Evolutionary conservation across 257 asterid species (phyloP).

Genomic region (Perilla frutescens): DNA sequence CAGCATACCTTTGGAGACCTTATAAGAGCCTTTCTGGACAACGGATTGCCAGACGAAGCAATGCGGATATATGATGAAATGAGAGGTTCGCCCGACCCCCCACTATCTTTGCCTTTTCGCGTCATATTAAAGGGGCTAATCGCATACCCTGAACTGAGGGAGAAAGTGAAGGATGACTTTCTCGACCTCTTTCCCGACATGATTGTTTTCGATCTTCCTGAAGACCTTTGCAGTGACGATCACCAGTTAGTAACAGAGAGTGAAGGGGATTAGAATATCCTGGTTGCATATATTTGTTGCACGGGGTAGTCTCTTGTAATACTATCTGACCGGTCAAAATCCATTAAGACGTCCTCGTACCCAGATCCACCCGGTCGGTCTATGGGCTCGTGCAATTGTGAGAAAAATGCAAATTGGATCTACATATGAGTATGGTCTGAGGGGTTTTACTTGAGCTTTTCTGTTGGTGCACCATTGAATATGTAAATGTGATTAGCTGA

Average conservation of each 20-base stretch:
- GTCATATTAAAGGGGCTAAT: conserved; percentile 89
- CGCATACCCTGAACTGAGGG: conserved; percentile 80
- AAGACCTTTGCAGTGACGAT: conserved; percentile 70
- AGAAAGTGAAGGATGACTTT: conserved; percentile 86
- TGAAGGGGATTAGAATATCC: conserved; percentile 51
- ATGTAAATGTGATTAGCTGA: background rate
- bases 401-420: too few species aligned
- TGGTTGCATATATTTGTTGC: background rate
- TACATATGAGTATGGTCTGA: too few species aligned
- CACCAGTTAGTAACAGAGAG: conserved; percentile 47
- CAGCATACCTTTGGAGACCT: conserved; percentile 97
- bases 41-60: conserved; percentile 72
- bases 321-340: too few species aligned
- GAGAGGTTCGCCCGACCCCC: conserved; percentile 82
- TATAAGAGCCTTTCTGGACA: conserved; percentile 78
- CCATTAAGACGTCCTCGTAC: too few species aligned
- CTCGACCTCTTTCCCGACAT: conserved; percentile 81
- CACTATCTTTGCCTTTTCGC: conserved; percentile 79
- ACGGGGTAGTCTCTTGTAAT: too few species aligned
- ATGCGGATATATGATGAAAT: conserved; percentile 85
- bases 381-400: too few species aligned
- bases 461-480: background rate
- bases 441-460: too few species aligned
- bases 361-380: too few species aligned
- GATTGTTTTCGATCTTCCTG: conserved; percentile 88